Conservation (phyloP, 129 eudicot species). For the Flaveria robusta region DNA sequence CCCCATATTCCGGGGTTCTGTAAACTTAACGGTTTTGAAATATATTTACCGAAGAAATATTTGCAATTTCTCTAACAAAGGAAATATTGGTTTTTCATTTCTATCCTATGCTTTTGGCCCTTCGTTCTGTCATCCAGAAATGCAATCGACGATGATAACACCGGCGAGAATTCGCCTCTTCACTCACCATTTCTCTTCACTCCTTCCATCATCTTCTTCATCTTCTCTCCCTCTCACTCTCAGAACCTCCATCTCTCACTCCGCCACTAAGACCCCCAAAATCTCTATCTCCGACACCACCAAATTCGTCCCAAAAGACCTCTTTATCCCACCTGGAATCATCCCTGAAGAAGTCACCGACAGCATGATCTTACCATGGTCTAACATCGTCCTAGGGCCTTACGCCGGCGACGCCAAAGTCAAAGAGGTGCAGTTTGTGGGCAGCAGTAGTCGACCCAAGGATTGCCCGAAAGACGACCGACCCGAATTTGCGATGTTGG, state of each 20-base stretch:
- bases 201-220: conserved; percentile 18
- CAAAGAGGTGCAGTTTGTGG: conserved; percentile 73
- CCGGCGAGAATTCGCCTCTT: conserved; percentile 46
- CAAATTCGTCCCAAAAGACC: conserved; percentile 33
- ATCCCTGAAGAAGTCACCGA: conserved; percentile 68
- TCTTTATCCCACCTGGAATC: conserved; percentile 80
- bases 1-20: too few relatives aligned
- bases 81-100: neutral
- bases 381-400: conserved; percentile 85
- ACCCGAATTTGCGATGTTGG: conserved; percentile 92
- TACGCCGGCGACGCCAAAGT: conserved; percentile 84
- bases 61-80: too few relatives aligned
- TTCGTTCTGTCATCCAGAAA: neutral
- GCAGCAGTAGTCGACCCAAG: conserved; percentile 70
- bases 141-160: conserved; percentile 24
- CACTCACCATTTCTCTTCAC: conserved; percentile 29
- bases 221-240: conserved; percentile 14
- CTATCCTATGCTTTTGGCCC: neutral
- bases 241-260: conserved; percentile 28
- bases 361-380: conserved; percentile 73
- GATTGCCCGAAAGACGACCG: conserved; percentile 84
- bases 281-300: conserved; percentile 45
- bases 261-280: conserved; percentile 48
- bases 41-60: too few relatives aligned
- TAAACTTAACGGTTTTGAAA: too few relatives aligned